Percentiles rank a stretch among this genome's conserved stretches.
These are phyloP conservation scores for Yamadazyma kitorensis DNA, from an alignment of 805 yeast species.

Conservation along the genomic window DNA sequence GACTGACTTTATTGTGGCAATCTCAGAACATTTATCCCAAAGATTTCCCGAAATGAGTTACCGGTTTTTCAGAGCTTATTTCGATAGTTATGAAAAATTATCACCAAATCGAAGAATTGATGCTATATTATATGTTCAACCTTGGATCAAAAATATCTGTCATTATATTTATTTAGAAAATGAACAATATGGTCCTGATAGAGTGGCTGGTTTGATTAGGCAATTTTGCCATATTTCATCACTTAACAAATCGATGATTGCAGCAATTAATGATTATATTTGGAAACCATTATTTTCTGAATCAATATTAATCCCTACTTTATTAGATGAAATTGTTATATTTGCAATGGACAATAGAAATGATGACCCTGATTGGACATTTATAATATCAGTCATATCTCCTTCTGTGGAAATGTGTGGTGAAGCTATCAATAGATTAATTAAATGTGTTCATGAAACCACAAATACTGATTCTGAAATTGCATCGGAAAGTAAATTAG, in stretches of 20 bases:
- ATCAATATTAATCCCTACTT: slow-evolving; percentile 51
- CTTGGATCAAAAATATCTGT: slow-evolving; percentile 73
- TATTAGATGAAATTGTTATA: slow-evolving; percentile 72
- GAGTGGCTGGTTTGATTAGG: slow-evolving; percentile 58
- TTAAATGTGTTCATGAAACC: slow-evolving; percentile 51
- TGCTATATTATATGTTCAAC: slow-evolving; percentile 54
- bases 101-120: slow-evolving; percentile 33
- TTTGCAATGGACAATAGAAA: slow-evolving; percentile 75
- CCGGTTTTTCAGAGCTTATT: slow-evolving; percentile 54
- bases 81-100: slow-evolving; percentile 40
- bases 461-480: slow-evolving; percentile 40
- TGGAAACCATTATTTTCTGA: slow-evolving; percentile 70
- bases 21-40: slow-evolving; percentile 56
- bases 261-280: slow-evolving; percentile 54
- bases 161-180: slow-evolving; percentile 52
- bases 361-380: slow-evolving; percentile 69
- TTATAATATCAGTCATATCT: slow-evolving; percentile 59
- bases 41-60: slow-evolving; percentile 59
- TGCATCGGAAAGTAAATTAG: slow-evolving; percentile 51
- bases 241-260: slow-evolving; percentile 43
- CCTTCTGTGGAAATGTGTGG: slow-evolving; percentile 77
- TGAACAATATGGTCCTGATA: slow-evolving; percentile 57
- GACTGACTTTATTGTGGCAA: slow-evolving; percentile 54
- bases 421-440: slow-evolving; percentile 54
- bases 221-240: slow-evolving; percentile 60